Evolutionary conservation across 78 protist species (phyloP).

Genomic region (Isochrysis galbana): DNA sequence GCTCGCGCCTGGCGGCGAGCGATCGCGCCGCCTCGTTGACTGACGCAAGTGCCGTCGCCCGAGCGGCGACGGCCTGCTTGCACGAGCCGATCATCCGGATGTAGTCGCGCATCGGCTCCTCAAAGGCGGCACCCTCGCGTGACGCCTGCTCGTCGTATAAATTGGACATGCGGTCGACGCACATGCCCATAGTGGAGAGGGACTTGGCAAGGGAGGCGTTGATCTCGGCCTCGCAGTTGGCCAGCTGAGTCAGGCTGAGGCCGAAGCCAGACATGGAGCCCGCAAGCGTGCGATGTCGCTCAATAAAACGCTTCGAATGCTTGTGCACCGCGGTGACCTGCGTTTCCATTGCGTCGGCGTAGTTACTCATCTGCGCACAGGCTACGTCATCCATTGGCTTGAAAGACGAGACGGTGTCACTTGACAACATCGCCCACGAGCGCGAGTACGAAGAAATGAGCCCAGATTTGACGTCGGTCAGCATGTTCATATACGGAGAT

Average conservation of each 20-base stretch:
- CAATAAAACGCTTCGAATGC: background rate
- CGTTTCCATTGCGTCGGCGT: background rate
- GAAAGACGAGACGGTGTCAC: background rate
- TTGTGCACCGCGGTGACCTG: background rate
- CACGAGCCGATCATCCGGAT: background rate
- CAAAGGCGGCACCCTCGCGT: background rate
- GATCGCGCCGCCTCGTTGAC: background rate
- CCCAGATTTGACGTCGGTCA: background rate
- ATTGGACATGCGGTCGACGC: background rate
- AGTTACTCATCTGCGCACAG: background rate
- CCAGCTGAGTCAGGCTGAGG: slow-evolving; percentile 3
- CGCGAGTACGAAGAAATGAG: background rate
- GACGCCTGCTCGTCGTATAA: background rate
- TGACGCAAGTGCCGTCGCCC: background rate
- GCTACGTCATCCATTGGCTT: background rate
- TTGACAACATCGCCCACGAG: background rate
- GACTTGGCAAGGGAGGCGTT: background rate
- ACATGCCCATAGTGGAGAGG: background rate
- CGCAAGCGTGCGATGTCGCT: background rate
- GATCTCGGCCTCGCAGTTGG: background rate
- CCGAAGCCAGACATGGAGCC: background rate
- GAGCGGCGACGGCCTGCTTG: background rate
- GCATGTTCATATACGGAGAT: no score
- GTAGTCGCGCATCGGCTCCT: background rate
- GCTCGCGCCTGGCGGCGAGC: background rate